phyloP scores from a whole-genome alignment of 352 stramenopile species.

The Phytophthora sansomeana region DNA sequence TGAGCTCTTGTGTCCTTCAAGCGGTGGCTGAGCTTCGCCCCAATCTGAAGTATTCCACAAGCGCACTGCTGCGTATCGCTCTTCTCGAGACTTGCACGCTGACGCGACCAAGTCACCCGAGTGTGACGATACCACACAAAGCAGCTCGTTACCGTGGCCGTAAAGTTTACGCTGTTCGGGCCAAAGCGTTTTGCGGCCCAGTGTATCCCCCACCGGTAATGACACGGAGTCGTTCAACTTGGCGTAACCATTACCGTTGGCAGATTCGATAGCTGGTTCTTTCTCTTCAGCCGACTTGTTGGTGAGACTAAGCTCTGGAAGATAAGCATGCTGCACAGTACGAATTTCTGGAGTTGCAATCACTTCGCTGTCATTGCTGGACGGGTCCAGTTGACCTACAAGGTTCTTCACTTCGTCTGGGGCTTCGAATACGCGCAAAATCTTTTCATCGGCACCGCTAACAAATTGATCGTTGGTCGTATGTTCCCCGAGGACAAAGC shows the following conservation, averaged over 20 bases:
- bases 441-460: constrained; percentile 85
- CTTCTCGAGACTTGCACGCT: constrained; percentile 79
- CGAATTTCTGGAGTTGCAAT: not conserved
- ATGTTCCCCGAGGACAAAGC: constrained; percentile 44
- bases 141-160: constrained; percentile 81
- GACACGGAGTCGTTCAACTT: constrained; percentile 23
- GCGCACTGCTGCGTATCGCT: constrained; percentile 66
- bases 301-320: constrained; percentile 79
- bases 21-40: constrained; percentile 48
- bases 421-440: constrained; percentile 80
- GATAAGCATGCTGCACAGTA: constrained; percentile 62
- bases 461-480: constrained; percentile 62
- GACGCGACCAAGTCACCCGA: constrained; percentile 64
- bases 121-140: constrained; percentile 70
- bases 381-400: constrained; percentile 30
- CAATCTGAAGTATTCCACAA: constrained; percentile 73
- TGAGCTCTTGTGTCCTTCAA: constrained; percentile 81
- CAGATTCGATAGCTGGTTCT: not conserved
- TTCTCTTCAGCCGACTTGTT: constrained; percentile 57
- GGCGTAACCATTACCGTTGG: constrained; percentile 40
- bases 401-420: constrained; percentile 56
- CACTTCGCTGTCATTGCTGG: not conserved
- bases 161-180: constrained; percentile 82
- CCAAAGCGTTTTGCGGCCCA: constrained; percentile 77
- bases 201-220: constrained; percentile 68